phyloP scores from a whole-genome alignment of 169 alveolate genomes.

The Plasmodium relictum region DNA sequence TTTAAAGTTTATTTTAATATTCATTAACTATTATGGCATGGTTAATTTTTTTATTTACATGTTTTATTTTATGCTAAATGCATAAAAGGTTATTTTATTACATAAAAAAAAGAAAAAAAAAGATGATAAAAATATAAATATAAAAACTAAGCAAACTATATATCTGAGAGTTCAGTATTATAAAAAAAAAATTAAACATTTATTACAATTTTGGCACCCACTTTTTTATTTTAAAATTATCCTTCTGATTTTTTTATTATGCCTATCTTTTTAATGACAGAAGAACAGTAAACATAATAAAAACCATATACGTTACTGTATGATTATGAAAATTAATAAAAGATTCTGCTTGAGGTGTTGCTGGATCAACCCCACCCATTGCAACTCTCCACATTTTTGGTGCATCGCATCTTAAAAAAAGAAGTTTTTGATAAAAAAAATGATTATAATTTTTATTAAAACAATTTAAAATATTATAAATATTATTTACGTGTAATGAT shows the following conservation, averaged over 20 bases:
- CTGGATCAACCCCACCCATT: conserved; percentile 91
- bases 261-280: conserved; percentile 82
- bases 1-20: too few species aligned
- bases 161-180: not conserved
- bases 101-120: not conserved
- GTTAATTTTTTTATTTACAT: too few species aligned
- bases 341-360: conserved; percentile 90
- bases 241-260: conserved; percentile 41
- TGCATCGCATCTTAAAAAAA: conserved; percentile 84
- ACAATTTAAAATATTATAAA: not conserved
- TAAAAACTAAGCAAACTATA: not conserved
- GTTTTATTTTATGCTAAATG: too few species aligned
- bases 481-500: not conserved
- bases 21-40: too few species aligned
- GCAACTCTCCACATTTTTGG: conserved; percentile 88
- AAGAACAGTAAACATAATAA: conserved; percentile 87
- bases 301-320: conserved; percentile 89
- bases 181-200: conserved; percentile 12
- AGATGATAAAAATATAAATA: not conserved
- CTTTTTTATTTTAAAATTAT: conserved; percentile 29
- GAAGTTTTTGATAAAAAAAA: conserved; percentile 8
- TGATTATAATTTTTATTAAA: not conserved
- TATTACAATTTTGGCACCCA: not conserved
- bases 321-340: conserved; percentile 90
- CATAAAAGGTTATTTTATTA: not conserved